Conservation (phyloP, 768 basidiomycete genomes). For the Tylopilus sp. region DNA sequence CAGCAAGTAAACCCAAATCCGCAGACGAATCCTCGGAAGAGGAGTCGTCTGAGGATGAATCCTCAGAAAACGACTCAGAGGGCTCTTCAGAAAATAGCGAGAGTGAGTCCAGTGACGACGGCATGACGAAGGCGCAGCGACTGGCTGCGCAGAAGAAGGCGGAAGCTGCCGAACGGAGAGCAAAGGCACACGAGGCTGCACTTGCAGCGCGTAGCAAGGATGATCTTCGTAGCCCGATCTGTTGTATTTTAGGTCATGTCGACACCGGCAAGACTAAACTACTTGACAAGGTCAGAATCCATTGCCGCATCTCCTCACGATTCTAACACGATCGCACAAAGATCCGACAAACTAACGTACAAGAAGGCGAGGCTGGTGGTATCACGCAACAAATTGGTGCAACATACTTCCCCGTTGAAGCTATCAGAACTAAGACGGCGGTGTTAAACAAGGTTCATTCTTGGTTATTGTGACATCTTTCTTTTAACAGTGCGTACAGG, state of each 20-base stretch:
- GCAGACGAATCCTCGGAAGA: slow-evolving; percentile 28
- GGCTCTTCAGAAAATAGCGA: slow-evolving; percentile 44
- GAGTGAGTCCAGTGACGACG: slow-evolving; percentile 55
- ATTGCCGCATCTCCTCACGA: background rate
- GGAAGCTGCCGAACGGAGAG: slow-evolving; percentile 76
- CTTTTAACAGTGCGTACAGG: slow-evolving; percentile 39
- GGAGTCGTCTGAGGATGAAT: slow-evolving; percentile 41
- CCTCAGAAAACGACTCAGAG: slow-evolving; percentile 47
- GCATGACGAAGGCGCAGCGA: slow-evolving; percentile 64
- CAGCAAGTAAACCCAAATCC: slow-evolving; percentile 12
- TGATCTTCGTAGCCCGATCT: slow-evolving; percentile 92
- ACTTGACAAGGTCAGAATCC: slow-evolving; percentile 76
- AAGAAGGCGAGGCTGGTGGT: slow-evolving; percentile 99
- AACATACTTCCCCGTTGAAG: slow-evolving; percentile 96
- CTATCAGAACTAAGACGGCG: slow-evolving; percentile 87
- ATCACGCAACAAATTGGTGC: slow-evolving; percentile 99
- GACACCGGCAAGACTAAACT: slow-evolving; percentile 99
- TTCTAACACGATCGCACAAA: slow-evolving; percentile 29
- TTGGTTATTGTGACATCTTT: background rate
- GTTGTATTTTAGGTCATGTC: slow-evolving; percentile 98
- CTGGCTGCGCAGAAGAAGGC: slow-evolving; percentile 71
- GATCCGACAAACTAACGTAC: slow-evolving; percentile 99
- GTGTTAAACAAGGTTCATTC: slow-evolving; percentile 80
- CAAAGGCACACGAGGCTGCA: slow-evolving; percentile 80
- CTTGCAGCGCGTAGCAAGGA: slow-evolving; percentile 85